Base-by-base conservation (phyloP, 2,329 filamentous ascomycete genomes). In the Colletotrichum incanum region DNA sequence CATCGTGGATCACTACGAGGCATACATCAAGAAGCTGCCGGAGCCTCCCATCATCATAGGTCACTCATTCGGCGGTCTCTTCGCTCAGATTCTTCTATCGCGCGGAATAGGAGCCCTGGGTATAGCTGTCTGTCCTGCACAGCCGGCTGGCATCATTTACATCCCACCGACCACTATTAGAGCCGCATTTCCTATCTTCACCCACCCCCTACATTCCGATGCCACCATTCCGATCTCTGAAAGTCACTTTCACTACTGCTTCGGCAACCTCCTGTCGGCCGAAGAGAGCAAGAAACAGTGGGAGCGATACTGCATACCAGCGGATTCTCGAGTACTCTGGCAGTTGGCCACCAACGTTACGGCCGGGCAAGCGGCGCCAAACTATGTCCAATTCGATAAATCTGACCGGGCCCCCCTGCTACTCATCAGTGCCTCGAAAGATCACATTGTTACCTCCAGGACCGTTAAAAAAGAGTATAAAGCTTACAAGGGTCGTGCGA, bases 41-140 rank as follows among this genome's bases (percentile, higher is more conserved):
- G 58, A 69, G 20, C 73, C 74, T 1, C 75, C 76, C 1, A 76
- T 77, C 37, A 71, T 77, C 14, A 74, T 77, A 12, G 76, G 76
- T 0, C 76, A 77, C 18, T 76, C 75, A 4, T 77, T 77, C 41
- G 76, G 76, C 5, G 76, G 76, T 2, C 71, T 77, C 0, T 76
- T 77, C 28, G 65, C 67, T 2, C 75, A 77, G 41, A 74, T 77
- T 20, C 73, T 77, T 0, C 52, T 75, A 8, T 76, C 72, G 2
- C 64, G 59, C 12, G 76, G 76, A 0, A 65, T 75, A 12, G 76
- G 75, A 0, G 39, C 45, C 8, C 65, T 73, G 1, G 76, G 74
- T n/a, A 58, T 76, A 18, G 75, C 61, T 11, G 67, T 77, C 34
- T 70, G 58, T 5, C 75, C 76, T 0, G 76, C 74, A 1, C 73